phyloP scores from a whole-genome alignment of 345 rosid species.

The Acer saccharum region DNA sequence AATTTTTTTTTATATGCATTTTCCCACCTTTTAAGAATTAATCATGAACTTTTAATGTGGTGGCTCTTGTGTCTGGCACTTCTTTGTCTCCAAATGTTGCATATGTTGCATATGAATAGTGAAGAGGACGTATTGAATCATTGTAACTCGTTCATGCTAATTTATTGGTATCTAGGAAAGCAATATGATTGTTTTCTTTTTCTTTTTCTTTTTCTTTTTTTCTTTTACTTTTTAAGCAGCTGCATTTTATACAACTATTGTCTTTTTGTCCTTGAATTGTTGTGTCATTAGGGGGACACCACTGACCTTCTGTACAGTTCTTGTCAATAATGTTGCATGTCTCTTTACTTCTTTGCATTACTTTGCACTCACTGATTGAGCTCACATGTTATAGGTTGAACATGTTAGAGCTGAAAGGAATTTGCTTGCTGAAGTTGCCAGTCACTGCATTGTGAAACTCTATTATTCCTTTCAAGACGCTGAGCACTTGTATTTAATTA shows the following conservation, averaged over 20 bases:
- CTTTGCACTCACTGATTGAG: slow-evolving; percentile 13
- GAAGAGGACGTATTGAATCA: not conserved
- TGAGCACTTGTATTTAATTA: slow-evolving; percentile 77
- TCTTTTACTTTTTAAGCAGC: not conserved
- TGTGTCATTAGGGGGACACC: not conserved
- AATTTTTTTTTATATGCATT: not conserved
- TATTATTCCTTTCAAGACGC: slow-evolving; percentile 87
- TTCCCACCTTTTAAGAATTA: not conserved
- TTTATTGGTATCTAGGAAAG: not conserved
- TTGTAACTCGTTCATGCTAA: not conserved
- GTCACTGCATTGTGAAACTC: slow-evolving; percentile 92
- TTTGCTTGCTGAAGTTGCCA: slow-evolving; percentile 92
- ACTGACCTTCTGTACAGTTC: not conserved
- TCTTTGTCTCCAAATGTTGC: not conserved
- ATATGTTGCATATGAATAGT: not conserved
- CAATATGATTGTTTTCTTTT: not conserved
- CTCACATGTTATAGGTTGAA: slow-evolving; percentile 56
- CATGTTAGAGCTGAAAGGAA: slow-evolving; percentile 96
- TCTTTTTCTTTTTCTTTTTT: not conserved
- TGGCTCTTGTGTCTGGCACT: not conserved
- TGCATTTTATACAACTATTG: not conserved
- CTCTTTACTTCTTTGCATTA: slow-evolving; percentile 1
- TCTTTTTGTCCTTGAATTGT: not conserved
- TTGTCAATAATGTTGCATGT: not conserved
- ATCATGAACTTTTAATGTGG: not conserved